Conservation (phyloP, 2,329 filamentous ascomycete species). For the Fusarium subglutinans region DNA sequence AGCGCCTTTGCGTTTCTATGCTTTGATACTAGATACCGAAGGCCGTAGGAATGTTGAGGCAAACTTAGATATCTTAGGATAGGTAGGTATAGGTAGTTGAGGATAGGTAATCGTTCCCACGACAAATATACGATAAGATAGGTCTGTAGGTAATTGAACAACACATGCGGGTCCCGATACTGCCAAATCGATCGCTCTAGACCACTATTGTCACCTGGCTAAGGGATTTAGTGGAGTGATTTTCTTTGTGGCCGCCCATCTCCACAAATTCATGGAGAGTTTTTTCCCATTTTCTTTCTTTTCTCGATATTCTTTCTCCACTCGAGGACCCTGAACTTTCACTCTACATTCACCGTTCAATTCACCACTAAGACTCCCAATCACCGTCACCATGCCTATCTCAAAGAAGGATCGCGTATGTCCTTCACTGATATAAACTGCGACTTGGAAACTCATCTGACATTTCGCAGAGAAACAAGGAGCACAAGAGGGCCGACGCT, state of each 20-base stretch:
- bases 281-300: conserved; percentile 27
- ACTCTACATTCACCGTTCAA: not conserved
- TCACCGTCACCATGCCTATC: conserved; percentile 38
- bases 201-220: not conserved
- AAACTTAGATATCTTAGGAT: too few species aligned
- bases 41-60: too few species aligned
- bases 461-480: conserved; percentile 55
- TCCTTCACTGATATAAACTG: not conserved
- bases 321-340: conserved; percentile 5
- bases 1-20: not conserved
- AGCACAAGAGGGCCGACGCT: conserved; percentile 65
- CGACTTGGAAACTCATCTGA: not conserved
- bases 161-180: not conserved
- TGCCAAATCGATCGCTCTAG: conserved; percentile 3
- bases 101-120: too few species aligned
- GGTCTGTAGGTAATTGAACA: too few species aligned
- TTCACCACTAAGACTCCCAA: not conserved
- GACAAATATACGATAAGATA: too few species aligned
- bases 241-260: not conserved
- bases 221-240: conserved; percentile 8
- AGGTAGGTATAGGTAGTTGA: too few species aligned
- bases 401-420: conserved; percentile 43
- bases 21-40: too few species aligned
- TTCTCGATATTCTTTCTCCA: conserved; percentile 2
- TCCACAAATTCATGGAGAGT: not conserved